Evolutionary conservation across 2,329 filamentous ascomycete genomes (phyloP), one percentile per base, ranked within the genome.

Genomic region (Ophiostoma populinum): DNA sequence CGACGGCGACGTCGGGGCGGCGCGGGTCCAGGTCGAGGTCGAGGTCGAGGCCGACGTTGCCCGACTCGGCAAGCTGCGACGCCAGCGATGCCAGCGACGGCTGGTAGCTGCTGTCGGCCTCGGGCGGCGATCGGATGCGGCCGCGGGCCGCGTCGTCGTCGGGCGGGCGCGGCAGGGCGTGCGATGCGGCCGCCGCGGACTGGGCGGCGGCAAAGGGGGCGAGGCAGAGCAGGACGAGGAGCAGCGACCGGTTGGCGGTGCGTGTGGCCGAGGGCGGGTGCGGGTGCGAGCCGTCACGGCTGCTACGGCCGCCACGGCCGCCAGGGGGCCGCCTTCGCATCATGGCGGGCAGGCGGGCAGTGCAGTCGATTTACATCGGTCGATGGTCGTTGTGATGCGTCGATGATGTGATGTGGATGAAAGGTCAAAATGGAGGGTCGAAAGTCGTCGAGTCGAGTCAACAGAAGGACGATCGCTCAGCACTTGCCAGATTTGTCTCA

Each of bases 301-400:
- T 63, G 57, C 40, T 55, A 54, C 43, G 54, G 63, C 55, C 67
- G 58, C 31, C 22, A n/a, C 30, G 36, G 22, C 26, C 31, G 15
- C 65, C 67, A 49, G 64, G 63, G 54, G 70, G 70, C 62, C 70
- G 70, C 62, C 71, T 69, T 67, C 67, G 72, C 62, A 68, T 61
- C 70, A 75, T 78, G 42, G 48, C 61, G 57, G 43, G 43, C 39
- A 47, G 47, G 48, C 16, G 18, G n/a, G 24, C 19, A 12, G 6
- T 27, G 9, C 13, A 13, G n/a, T n/a, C n/a, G n/a, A 24, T 40
- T 40, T 20, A 40, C 38, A 40, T 40, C 28, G 34, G 34, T 32
- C 12, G 20, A 10, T n/a, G n/a, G n/a, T n/a, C n/a, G n/a, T n/a
- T n/a, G n/a, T n/a, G n/a, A n/a, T n/a, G n/a, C n/a, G n/a, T n/a